Conservation (phyloP, 1,284 basidiomycete genomes). For the Phaffia rhodozyma region DNA sequence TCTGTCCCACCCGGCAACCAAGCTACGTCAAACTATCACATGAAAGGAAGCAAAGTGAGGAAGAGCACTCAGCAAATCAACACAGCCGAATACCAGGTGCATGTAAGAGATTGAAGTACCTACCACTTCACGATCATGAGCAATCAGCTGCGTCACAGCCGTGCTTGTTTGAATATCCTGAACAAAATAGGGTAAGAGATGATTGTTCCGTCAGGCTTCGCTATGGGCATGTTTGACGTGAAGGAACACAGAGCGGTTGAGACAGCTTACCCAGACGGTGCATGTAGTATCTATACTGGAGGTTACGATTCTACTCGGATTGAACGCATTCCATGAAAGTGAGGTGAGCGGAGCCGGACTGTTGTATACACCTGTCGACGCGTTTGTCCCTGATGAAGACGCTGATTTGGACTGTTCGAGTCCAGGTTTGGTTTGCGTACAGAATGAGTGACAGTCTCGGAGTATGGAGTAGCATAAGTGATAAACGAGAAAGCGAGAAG, state of each 20-base stretch:
- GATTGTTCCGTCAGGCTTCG: neutral
- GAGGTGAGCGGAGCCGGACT: constrained; percentile 79
- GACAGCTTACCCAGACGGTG: constrained; percentile 49
- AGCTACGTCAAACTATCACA: constrained; percentile 62
- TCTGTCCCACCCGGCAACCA: constrained; percentile 98
- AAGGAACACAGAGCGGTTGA: constrained; percentile 19
- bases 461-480: constrained; percentile 12
- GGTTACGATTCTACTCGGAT: constrained; percentile 77
- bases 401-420: neutral
- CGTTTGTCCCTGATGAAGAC: neutral
- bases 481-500: constrained; percentile 6
- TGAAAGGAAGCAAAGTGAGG: neutral
- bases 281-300: constrained; percentile 94
- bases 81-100: constrained; percentile 12
- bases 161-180: constrained; percentile 30
- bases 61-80: neutral
- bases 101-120: constrained; percentile 17
- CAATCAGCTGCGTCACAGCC: constrained; percentile 66
- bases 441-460: neutral
- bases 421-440: constrained; percentile 1
- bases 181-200: neutral
- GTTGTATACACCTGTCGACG: constrained; percentile 42
- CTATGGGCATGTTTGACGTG: constrained; percentile 24
- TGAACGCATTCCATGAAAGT: constrained; percentile 89
- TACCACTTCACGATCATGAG: constrained; percentile 87